phyloP scores from a whole-genome alignment of 2,329 filamentous ascomycete species.

The Stagonosporopsis vannaccii region DNA sequence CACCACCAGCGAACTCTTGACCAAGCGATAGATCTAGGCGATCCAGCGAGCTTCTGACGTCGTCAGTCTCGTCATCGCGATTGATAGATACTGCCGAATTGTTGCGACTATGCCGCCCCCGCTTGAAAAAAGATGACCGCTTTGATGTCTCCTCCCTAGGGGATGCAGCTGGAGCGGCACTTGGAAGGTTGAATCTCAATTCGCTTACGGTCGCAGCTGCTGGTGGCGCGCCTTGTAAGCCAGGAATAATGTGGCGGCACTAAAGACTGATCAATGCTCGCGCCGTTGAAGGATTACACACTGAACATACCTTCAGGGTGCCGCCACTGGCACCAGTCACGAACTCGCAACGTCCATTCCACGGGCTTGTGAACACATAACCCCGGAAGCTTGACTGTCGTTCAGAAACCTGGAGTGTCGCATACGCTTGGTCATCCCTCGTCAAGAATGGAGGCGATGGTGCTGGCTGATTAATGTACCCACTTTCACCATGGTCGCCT shows the following conservation, averaged over 20 bases:
- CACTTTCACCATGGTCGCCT: conserved; percentile 29
- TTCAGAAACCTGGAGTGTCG: conserved; percentile 51
- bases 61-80: conserved; percentile 24
- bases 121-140: conserved; percentile 46
- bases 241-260: conserved; percentile 74
- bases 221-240: conserved; percentile 46
- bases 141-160: conserved; percentile 45
- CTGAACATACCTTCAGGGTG: conserved; percentile 61
- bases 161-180: conserved; percentile 49
- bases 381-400: conserved; percentile 61
- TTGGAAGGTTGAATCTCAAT: conserved; percentile 86
- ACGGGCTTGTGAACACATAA: conserved; percentile 84
- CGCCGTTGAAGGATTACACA: background rate
- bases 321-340: conserved; percentile 77
- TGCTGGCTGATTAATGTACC: conserved; percentile 24
- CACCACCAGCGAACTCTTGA: conserved; percentile 83
- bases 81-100: conserved; percentile 38
- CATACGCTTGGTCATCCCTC: conserved; percentile 38
- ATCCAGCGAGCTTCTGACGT: conserved; percentile 47
- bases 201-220: conserved; percentile 72
- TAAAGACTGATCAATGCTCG: conserved; percentile 24
- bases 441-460: conserved; percentile 28
- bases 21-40: conserved; percentile 78
- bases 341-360: conserved; percentile 89
- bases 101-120: conserved; percentile 38